Percentiles rank a stretch among this genome's conserved stretches.
phyloP scores from a whole-genome alignment of 2,329 filamentous ascomycete genomes.

The Sclerotinia nivalis region DNA sequence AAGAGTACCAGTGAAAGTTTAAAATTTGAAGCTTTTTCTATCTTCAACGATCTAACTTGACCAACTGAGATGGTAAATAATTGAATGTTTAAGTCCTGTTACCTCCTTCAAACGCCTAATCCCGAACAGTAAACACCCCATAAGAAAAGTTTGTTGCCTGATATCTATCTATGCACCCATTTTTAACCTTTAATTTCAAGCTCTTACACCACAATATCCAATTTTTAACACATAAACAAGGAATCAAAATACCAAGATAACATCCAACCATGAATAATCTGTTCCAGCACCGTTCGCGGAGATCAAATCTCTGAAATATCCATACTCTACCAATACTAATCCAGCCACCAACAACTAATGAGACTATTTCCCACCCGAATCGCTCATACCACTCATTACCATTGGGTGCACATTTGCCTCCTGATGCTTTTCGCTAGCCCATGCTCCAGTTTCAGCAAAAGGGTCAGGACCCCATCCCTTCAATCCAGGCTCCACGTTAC shows the following conservation, averaged over 20 bases:
- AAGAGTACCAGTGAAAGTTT: not conserved
- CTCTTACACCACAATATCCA: not conserved
- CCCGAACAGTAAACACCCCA: not conserved
- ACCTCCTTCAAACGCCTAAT: not conserved
- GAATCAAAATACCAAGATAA: not conserved
- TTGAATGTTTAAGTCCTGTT: not conserved
- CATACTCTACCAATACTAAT: not conserved
- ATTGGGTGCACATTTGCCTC: conserved; percentile 20
- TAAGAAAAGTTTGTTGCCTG: not conserved
- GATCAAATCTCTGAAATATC: not conserved
- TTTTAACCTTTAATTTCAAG: not conserved
- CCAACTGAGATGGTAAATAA: not conserved
- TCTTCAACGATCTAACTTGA: not conserved
- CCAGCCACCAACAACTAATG: not conserved
- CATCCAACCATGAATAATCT: conserved; percentile 12
- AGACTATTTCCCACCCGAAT: not conserved
- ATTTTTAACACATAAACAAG: not conserved
- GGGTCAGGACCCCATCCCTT: conserved; percentile 27
- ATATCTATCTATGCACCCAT: not conserved
- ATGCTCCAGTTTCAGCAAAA: conserved; percentile 27
- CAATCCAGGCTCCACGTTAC: conserved; percentile 22
- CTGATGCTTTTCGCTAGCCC: conserved; percentile 25
- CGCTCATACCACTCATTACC: conserved; percentile 29
- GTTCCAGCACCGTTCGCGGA: not conserved
- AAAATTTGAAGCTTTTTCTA: not conserved